phyloP scores from a whole-genome alignment of 441 rosid species.

The Pelargonium fulgidum region DNA sequence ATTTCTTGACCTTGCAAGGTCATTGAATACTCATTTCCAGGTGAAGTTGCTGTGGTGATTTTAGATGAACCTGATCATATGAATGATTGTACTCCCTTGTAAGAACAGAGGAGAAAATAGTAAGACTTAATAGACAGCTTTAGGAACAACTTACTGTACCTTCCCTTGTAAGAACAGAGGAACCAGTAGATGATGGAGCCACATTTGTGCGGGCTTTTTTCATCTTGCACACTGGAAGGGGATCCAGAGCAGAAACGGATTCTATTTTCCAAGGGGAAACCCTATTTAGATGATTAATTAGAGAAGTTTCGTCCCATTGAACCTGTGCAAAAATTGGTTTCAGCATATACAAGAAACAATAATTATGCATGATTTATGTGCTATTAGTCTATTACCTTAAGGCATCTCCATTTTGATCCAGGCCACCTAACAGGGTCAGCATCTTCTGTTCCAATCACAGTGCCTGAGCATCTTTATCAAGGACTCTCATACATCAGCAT shows the following conservation, averaged over 20 bases:
- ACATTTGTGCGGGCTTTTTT: slow-evolving; percentile 70
- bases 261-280: slow-evolving; percentile 99
- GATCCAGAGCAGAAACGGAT: slow-evolving; percentile 71
- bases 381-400: slow-evolving; percentile 46
- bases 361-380: background rate
- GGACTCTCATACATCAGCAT: background rate
- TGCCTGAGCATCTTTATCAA: slow-evolving; percentile 72
- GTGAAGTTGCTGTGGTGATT: slow-evolving; percentile 55
- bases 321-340: slow-evolving; percentile 40
- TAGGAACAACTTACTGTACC: slow-evolving; percentile 30
- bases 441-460: slow-evolving; percentile 84
- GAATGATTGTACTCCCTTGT: background rate
- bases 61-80: slow-evolving; percentile 50
- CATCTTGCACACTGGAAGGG: slow-evolving; percentile 69
- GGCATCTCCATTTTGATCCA: slow-evolving; percentile 92
- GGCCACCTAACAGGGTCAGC: slow-evolving; percentile 64
- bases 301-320: slow-evolving; percentile 91
- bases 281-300: slow-evolving; percentile 75
- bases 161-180: slow-evolving; percentile 72
- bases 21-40: slow-evolving; percentile 65
- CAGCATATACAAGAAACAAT: slow-evolving; percentile 15
- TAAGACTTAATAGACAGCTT: background rate
- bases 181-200: slow-evolving; percentile 57
- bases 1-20: slow-evolving; percentile 98
- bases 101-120: background rate